Percentiles rank a stretch among this genome's conserved stretches.
Evolutionary conservation across 495 filamentous ascomycete species (phyloP).

Genomic region (Acidomyces sp.): DNA sequence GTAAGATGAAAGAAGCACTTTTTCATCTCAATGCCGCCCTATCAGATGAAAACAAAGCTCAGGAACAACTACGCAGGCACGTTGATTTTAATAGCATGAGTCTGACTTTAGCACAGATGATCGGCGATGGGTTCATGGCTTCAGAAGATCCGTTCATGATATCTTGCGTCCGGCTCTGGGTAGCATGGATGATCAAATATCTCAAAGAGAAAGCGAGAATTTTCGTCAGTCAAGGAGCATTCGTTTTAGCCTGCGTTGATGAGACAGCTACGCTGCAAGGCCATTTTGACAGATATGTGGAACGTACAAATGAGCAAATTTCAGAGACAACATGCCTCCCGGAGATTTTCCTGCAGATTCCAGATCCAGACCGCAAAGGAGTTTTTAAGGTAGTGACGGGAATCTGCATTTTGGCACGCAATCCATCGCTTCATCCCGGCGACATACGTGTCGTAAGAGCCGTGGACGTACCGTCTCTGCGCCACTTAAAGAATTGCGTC

Average conservation of each 20-base stretch:
- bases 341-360: conserved; percentile 78
- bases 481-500: conserved; percentile 68
- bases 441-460: conserved; percentile 82
- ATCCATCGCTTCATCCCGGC: conserved; percentile 88
- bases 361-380: conserved; percentile 35
- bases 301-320: no score
- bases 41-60: conserved; percentile 46
- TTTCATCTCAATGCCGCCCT: conserved; percentile 53
- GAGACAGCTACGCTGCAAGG: conserved; percentile 68
- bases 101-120: conserved; percentile 55
- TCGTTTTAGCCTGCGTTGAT: conserved; percentile 78
- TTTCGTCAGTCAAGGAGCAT: conserved; percentile 66
- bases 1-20: conserved; percentile 53
- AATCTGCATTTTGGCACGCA: conserved; percentile 72
- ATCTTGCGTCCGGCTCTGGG: conserved; percentile 39
- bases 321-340: conserved; percentile 44
- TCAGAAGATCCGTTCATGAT: conserved; percentile 67
- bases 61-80: conserved; percentile 51
- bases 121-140: conserved; percentile 66
- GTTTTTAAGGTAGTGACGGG: conserved; percentile 58
- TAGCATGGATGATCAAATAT: conserved; percentile 29
- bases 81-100: conserved; percentile 83
- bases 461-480: conserved; percentile 58
- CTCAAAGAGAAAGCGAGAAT: conserved; percentile 92
- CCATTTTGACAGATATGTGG: conserved; percentile 35